Evolutionary conservation across 371 early-diverging fungal species (phyloP).

Genomic region (Cokeromyces recurvatus): DNA sequence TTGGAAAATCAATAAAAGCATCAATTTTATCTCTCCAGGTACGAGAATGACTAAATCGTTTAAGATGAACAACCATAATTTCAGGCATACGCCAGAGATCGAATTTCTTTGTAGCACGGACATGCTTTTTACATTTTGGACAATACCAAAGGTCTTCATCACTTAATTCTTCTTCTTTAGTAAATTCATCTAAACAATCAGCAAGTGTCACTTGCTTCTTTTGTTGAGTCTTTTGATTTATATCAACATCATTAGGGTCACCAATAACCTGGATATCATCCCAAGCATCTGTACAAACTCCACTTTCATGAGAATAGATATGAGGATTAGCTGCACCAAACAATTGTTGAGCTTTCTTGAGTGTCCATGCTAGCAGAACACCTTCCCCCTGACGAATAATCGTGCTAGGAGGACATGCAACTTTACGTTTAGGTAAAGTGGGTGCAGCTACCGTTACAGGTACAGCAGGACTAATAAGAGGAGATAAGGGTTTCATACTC

Average conservation of each 20-base stretch:
- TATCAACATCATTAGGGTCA: constrained; percentile 18
- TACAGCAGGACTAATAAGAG: not conserved
- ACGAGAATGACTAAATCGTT: constrained; percentile 80
- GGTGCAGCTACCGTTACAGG: not conserved
- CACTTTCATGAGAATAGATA: not conserved
- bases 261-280: constrained; percentile 19
- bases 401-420: constrained; percentile 17
- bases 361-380: constrained; percentile 22
- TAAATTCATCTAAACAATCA: constrained; percentile 78
- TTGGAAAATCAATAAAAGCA: constrained; percentile 76
- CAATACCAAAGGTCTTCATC: constrained; percentile 86
- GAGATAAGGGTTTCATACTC: not conserved
- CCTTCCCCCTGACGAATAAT: constrained; percentile 44
- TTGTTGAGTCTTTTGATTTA: not conserved
- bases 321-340: constrained; percentile 17
- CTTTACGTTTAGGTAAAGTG: constrained; percentile 9
- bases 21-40: constrained; percentile 84
- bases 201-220: constrained; percentile 53
- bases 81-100: constrained; percentile 87
- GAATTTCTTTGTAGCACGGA: constrained; percentile 76
- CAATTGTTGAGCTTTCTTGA: constrained; percentile 20
- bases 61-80: constrained; percentile 86
- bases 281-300: constrained; percentile 24
- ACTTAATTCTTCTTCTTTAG: constrained; percentile 76
- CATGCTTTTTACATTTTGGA: constrained; percentile 77